These are phyloP conservation scores for Zostera marina DNA, from an alignment of 116 monocot species.

Conservation along the genomic window DNA sequence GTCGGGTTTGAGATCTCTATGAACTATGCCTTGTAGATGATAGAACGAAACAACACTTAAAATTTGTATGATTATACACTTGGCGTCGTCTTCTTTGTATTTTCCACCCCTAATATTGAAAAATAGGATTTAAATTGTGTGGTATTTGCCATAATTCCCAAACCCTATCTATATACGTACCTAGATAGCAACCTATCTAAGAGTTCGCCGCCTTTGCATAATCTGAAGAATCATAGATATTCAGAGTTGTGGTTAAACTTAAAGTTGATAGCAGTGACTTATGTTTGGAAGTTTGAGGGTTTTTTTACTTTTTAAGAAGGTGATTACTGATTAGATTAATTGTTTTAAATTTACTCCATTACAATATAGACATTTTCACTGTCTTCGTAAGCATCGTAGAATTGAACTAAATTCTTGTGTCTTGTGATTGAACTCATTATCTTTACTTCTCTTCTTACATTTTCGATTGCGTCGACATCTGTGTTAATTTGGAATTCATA, in stretches of 20 bases:
- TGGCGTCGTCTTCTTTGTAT: slow-evolving; percentile 86
- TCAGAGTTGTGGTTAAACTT: neutral
- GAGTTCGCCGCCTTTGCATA: slow-evolving; percentile 87
- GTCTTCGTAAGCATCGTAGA: slow-evolving; percentile 85
- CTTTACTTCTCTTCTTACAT: slow-evolving; percentile 89
- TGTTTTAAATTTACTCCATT: slow-evolving; percentile 68
- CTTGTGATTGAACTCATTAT: slow-evolving; percentile 73
- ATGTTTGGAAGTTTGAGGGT: too few species aligned
- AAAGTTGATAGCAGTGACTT: too few species aligned
- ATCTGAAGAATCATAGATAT: slow-evolving; percentile 22
- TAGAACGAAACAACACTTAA: slow-evolving; percentile 67
- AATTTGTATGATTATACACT: slow-evolving; percentile 63
- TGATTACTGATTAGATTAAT: too few species aligned
- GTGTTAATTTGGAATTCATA: slow-evolving; percentile 1
- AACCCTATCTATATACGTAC: slow-evolving; percentile 19
- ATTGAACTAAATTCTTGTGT: slow-evolving; percentile 64
- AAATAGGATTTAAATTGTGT: neutral
- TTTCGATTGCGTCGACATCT: slow-evolving; percentile 99
- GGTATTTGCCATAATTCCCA: neutral
- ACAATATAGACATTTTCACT: slow-evolving; percentile 80
- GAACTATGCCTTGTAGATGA: slow-evolving; percentile 90
- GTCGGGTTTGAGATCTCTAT: slow-evolving; percentile 79
- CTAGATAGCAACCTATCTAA: slow-evolving; percentile 79
- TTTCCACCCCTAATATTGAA: slow-evolving; percentile 57
- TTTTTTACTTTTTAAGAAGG: too few species aligned